Conservation (phyloP, 177 flowering plant species). For the Vitis hybrid region DNA sequence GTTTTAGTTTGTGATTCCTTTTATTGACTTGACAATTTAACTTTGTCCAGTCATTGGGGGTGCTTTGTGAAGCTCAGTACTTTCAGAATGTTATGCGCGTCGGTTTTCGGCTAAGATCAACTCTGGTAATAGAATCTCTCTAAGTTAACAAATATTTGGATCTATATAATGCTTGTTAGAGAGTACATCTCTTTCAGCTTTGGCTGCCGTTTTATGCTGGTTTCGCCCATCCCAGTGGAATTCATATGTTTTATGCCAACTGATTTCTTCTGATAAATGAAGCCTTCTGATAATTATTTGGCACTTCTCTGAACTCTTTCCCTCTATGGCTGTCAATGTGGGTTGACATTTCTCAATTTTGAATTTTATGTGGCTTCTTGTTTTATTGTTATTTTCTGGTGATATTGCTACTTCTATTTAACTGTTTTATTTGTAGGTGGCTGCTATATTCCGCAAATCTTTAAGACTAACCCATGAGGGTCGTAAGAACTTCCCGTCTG, state of each 20-base stretch:
- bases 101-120: slow-evolving; percentile 64
- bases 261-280: background rate
- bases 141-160: background rate
- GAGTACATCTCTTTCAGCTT: background rate
- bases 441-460: slow-evolving; percentile 73
- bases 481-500: slow-evolving; percentile 55
- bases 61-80: slow-evolving; percentile 67
- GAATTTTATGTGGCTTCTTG: background rate
- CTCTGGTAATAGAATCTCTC: slow-evolving; percentile 48
- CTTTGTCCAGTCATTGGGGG: slow-evolving; percentile 53
- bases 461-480: slow-evolving; percentile 66
- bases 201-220: background rate
- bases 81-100: slow-evolving; percentile 83
- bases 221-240: background rate
- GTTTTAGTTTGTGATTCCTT: background rate
- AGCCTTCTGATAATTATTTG: background rate
- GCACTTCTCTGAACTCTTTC: background rate
- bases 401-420: background rate
- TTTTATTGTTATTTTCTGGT: background rate
- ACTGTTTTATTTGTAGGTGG: slow-evolving; percentile 43
- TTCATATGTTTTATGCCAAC: background rate
- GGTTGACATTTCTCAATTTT: background rate
- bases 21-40: background rate
- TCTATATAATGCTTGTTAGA: background rate
- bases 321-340: background rate